Evolutionary conservation across 805 yeast genomes (phyloP), one percentile per base, ranked within the genome.

Genomic region (Metschnikowia santaceciliae): DNA sequence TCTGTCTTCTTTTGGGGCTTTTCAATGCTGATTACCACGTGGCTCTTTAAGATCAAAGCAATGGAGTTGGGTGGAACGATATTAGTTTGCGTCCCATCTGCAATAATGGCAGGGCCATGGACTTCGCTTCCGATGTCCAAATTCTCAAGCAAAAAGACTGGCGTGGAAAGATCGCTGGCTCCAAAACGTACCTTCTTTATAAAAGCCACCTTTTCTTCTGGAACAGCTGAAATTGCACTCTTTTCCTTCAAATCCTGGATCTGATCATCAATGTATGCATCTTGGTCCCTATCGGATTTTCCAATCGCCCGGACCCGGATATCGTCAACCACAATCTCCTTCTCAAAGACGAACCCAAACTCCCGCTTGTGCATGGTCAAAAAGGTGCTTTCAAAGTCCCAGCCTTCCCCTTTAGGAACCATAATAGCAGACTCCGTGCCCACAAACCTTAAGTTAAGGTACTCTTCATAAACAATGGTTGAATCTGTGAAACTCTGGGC

Each of bases 61-160:
- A 50, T 35, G 6, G 58, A 41, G 4, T 44, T 37, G 10, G 61
- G 61, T 6, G 61, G 59, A 22, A 57, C 44, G 30, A 55, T 51
- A 41, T 57, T 57, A 4, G 61, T 57, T 20, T 57, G 61, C 2
- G 61, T 57, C 19, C 61, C 61, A 51, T 57, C 61, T 4, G 61
- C 61, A 35, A 57, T 52, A 26, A 57, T 55, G 6, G 59, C 61
- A 1, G 61, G 61, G 2, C 60, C 61, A 4, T n/a, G 26, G n/a
- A 58, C 32, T 32, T 49, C 43, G 11, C 48, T 44, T 8, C 61
- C 61, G 1, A 48, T 40, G 1, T 22, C 32, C 42, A 58, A 53
- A 8, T 46, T 46, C 32, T 56, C 60, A 23, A 58, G 46, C 32
- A 57, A 42, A 40, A 35, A 58, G 4, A 58, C 60, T 1, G 59